Percentiles rank a stretch among this genome's conserved stretches.
These are phyloP conservation scores for Candida succiphila DNA, from an alignment of 805 yeast species.

Conservation along the genomic window DNA sequence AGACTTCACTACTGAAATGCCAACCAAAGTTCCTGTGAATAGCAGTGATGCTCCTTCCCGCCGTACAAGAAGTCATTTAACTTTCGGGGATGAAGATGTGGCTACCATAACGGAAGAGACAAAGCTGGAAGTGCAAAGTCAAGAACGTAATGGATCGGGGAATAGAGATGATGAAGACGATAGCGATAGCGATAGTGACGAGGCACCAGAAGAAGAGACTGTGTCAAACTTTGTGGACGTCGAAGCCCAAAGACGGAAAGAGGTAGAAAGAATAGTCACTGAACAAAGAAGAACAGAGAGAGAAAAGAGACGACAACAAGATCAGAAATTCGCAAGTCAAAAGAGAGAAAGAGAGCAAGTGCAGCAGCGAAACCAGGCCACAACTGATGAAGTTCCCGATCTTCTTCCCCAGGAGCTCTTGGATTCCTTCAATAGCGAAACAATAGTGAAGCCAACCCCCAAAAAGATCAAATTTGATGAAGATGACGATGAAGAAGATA, in stretches of 20 bases:
- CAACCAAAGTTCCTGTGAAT: no score
- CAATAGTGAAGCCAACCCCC: conserved; percentile 4
- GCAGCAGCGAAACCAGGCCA: no score
- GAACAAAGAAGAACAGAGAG: conserved; percentile 1
- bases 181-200: conserved; percentile 23
- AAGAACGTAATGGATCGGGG: conserved; percentile 6
- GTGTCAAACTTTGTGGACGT: conserved; percentile 1
- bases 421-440: conserved; percentile 15
- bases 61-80: conserved; percentile 10
- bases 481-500: conserved; percentile 19
- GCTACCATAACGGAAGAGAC: conserved; percentile 2
- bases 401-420: conserved; percentile 28
- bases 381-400: conserved; percentile 1
- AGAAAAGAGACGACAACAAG: conserved; percentile 2
- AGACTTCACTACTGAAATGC: no score
- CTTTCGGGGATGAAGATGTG: conserved; percentile 8
- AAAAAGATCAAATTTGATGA: conserved; percentile 8
- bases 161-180: conserved; percentile 1
- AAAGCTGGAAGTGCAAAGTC: conserved; percentile 4
- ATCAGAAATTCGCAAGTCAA: not conserved
- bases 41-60: conserved; percentile 6
- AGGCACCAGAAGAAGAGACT: conserved; percentile 42
- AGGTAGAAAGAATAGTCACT: not conserved
- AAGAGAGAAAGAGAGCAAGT: not conserved
- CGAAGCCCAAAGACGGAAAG: not conserved